Percentiles rank a stretch among this genome's conserved stretches.
These are phyloP conservation scores for Acer negundo DNA, from an alignment of 345 rosid genomes.

Conservation along the genomic window DNA sequence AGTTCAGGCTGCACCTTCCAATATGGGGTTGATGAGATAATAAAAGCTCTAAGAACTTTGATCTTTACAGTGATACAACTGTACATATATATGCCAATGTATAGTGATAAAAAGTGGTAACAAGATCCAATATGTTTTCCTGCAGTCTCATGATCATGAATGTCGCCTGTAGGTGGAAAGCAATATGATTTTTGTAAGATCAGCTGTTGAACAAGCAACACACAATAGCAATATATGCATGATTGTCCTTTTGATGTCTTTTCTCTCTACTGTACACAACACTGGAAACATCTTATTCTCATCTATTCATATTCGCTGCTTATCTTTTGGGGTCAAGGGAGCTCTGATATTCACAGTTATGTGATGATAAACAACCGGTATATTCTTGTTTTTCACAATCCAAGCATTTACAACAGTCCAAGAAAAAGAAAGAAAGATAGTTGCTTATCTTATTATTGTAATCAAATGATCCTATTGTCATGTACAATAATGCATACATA, in stretches of 20 bases:
- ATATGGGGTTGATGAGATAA: constrained; percentile 34
- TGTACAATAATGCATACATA: neutral
- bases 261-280: too few relatives aligned
- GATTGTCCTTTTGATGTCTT: neutral
- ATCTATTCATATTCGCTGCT: neutral
- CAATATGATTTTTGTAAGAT: neutral
- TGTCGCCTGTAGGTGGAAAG: too few relatives aligned
- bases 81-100: neutral
- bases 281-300: neutral
- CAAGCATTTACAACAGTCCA: too few relatives aligned
- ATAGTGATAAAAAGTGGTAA: neutral
- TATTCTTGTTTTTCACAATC: too few relatives aligned
- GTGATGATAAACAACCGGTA: neutral
- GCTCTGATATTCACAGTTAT: neutral
- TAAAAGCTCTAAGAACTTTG: neutral
- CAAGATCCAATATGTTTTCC: too few relatives aligned
- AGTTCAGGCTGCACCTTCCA: constrained; percentile 35
- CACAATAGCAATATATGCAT: neutral
- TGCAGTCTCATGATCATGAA: too few relatives aligned
- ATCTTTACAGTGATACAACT: neutral
- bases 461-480: neutral
- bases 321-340: neutral
- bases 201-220: neutral
- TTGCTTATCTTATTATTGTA: too few relatives aligned
- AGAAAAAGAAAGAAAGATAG: neutral